These are phyloP conservation scores for Pachysandra terminalis DNA, from an alignment of 164 flowering plant genomes.

Conservation along the genomic window DNA sequence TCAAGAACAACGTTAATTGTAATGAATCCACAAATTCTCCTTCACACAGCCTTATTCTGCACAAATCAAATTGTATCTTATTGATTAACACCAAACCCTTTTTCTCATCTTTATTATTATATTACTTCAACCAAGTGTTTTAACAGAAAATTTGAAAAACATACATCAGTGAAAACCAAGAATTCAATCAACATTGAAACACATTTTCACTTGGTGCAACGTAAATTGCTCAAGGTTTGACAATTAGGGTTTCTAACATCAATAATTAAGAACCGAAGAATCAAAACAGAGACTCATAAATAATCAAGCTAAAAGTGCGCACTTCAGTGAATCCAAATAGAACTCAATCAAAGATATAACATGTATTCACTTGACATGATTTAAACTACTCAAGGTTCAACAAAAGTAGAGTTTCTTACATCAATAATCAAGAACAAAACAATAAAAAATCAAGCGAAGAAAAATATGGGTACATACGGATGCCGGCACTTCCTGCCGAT, in stretches of 20 bases:
- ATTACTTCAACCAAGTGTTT: neutral
- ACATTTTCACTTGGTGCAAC: too few species aligned
- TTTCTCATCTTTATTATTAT: neutral
- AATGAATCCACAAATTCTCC: neutral
- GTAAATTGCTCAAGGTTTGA: neutral
- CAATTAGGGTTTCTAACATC: slow-evolving; percentile 11
- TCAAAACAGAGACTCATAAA: too few species aligned
- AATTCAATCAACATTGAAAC: neutral
- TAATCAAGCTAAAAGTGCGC: too few species aligned
- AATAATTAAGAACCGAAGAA: too few species aligned
- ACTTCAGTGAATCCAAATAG: too few species aligned
- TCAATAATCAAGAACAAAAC: neutral
- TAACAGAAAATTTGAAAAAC: neutral
- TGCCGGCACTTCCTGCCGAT: slow-evolving; percentile 93
- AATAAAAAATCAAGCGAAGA: slow-evolving; percentile 1
- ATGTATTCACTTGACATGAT: too few species aligned
- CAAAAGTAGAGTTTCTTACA: slow-evolving; percentile 12
- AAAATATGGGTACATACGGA: slow-evolving; percentile 47
- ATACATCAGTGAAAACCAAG: too few species aligned
- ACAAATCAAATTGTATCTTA: neutral
- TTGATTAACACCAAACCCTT: too few species aligned
- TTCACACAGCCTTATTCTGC: neutral
- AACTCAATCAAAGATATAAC: neutral
- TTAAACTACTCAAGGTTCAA: slow-evolving; percentile 1
- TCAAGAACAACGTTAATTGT: neutral